These are phyloP conservation scores for Fusarium sp. DNA, from an alignment of 2,329 filamentous ascomycete species.

Conservation along the genomic window DNA sequence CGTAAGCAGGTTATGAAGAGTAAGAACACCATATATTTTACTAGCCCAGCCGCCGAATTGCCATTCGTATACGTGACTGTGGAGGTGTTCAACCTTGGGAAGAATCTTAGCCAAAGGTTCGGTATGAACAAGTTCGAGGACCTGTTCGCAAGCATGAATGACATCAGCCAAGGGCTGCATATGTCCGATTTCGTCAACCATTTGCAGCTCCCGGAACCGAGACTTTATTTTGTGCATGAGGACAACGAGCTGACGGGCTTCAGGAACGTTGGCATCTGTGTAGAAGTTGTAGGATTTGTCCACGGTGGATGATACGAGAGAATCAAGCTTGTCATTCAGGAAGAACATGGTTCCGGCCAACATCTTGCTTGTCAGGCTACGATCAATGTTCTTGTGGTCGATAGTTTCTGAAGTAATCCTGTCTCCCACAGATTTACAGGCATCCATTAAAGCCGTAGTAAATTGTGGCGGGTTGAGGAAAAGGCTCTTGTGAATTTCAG, in stretches of 20 bases:
- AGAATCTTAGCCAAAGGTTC: slow-evolving; percentile 89
- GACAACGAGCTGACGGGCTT: slow-evolving; percentile 76
- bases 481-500: slow-evolving; percentile 65
- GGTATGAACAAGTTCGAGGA: slow-evolving; percentile 77
- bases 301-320: slow-evolving; percentile 50
- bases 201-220: slow-evolving; percentile 76
- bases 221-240: slow-evolving; percentile 74
- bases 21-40: slow-evolving; percentile 73
- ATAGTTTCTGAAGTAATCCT: slow-evolving; percentile 44
- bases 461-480: slow-evolving; percentile 56
- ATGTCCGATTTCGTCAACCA: slow-evolving; percentile 70
- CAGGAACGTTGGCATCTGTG: slow-evolving; percentile 76
- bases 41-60: slow-evolving; percentile 87
- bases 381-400: slow-evolving; percentile 42
- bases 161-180: slow-evolving; percentile 84
- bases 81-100: slow-evolving; percentile 85
- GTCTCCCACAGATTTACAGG: slow-evolving; percentile 55
- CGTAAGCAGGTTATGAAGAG: slow-evolving; percentile 80
- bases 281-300: slow-evolving; percentile 82
- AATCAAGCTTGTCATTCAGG: slow-evolving; percentile 67
- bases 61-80: slow-evolving; percentile 90
- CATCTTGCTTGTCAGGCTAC: slow-evolving; percentile 59
- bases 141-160: slow-evolving; percentile 74
- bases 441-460: slow-evolving; percentile 51
- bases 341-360: slow-evolving; percentile 72